phyloP scores from a whole-genome alignment of 352 stramenopile species.

The Pythium phragmitis region DNA sequence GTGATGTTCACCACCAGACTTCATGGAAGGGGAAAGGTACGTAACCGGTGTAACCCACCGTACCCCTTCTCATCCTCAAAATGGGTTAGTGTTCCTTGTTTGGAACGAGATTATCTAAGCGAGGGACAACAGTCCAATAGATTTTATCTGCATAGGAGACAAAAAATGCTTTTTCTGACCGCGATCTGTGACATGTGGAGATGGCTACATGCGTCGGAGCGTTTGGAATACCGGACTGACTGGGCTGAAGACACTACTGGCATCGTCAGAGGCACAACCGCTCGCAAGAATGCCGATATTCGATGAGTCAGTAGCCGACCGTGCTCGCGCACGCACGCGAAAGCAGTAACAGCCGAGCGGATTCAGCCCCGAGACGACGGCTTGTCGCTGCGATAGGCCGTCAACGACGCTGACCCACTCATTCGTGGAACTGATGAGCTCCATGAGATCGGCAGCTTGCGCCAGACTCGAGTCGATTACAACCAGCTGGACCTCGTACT shows the following conservation, averaged over 20 bases:
- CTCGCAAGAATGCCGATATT: neutral
- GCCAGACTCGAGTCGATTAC: conserved; percentile 21
- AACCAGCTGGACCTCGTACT: conserved; percentile 36
- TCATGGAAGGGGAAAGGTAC: neutral
- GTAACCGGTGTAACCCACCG: neutral
- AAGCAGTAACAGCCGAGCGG: conserved; percentile 36
- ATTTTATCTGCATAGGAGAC: neutral
- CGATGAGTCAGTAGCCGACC: neutral
- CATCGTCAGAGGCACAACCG: neutral
- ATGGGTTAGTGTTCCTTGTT: conserved; percentile 1
- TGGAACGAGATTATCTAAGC: neutral
- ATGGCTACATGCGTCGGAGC: conserved; percentile 30
- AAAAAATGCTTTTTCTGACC: neutral
- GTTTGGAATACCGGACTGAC: conserved; percentile 28
- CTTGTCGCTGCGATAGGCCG: neutral
- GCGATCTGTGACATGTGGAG: neutral
- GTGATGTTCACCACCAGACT: conserved; percentile 11
- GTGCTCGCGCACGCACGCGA: conserved; percentile 25
- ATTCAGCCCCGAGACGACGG: conserved; percentile 24
- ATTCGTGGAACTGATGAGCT: conserved; percentile 4
- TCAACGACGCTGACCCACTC: conserved; percentile 22
- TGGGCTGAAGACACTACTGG: conserved; percentile 33
- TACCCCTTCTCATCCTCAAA: neutral
- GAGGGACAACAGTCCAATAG: conserved; percentile 1
- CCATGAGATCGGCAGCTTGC: conserved; percentile 8